Evolutionary conservation across 1,139 yeast species (phyloP).

Genomic region (Blastobotrys arbuscula): DNA sequence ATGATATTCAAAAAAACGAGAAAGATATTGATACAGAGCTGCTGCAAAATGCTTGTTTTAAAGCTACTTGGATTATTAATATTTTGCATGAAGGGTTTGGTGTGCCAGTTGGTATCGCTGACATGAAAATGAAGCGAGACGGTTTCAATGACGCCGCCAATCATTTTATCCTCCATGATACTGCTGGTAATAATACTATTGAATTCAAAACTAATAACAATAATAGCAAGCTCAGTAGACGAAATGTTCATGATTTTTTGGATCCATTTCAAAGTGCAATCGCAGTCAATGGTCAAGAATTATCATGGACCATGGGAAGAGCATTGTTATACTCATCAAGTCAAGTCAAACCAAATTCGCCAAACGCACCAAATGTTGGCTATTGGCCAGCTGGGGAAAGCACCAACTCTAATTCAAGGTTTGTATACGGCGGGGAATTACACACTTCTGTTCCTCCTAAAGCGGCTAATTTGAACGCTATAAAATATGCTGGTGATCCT

Average conservation of each 20-base stretch:
- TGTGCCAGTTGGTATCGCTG: constrained; percentile 49
- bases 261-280: constrained; percentile 58
- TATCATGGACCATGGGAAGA: constrained; percentile 81
- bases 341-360: constrained; percentile 17
- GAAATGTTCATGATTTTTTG: constrained; percentile 23
- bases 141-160: background rate
- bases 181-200: constrained; percentile 5
- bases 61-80: constrained; percentile 67
- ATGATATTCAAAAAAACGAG: constrained; percentile 35
- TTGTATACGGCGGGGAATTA: constrained; percentile 21
- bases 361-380: constrained; percentile 18
- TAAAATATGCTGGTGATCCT: no score
- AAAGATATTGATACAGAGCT: constrained; percentile 37
- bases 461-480: no score
- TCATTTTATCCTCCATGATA: constrained; percentile 2
- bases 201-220: background rate
- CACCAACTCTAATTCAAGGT: background rate
- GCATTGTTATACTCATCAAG: constrained; percentile 57
- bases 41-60: constrained; percentile 55
- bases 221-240: constrained; percentile 2
- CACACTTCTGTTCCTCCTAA: background rate
- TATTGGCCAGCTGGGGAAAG: constrained; percentile 21
- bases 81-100: constrained; percentile 73
- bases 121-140: background rate
- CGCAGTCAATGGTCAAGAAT: constrained; percentile 54